phyloP scores from a whole-genome alignment of 139 green algal genomes.

The Micractinium sp. region DNA sequence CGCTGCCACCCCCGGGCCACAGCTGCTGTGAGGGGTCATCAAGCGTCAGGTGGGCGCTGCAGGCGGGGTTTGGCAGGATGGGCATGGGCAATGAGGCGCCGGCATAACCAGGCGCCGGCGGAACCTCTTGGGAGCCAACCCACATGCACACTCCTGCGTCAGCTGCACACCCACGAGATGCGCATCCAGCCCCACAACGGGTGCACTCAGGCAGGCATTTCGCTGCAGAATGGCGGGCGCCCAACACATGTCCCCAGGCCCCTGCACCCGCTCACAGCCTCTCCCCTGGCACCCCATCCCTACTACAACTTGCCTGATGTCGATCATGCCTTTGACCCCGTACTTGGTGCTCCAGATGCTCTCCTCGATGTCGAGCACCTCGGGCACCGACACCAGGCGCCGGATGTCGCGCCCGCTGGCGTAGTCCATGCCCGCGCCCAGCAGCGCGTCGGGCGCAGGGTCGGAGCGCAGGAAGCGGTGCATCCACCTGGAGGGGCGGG shows the following conservation, averaged over 20 bases:
- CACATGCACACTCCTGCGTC: background rate
- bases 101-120: background rate
- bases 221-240: background rate
- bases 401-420: background rate
- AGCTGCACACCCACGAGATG: background rate
- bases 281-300: background rate
- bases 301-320: slow-evolving; percentile 70
- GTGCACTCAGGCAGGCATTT: background rate
- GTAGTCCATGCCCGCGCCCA: slow-evolving; percentile 14
- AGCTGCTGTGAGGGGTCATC: background rate
- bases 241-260: background rate
- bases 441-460: slow-evolving; percentile 8
- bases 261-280: background rate
- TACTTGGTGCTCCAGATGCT: slow-evolving; percentile 87
- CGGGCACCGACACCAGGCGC: slow-evolving; percentile 33
- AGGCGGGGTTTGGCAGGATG: background rate
- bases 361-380: slow-evolving; percentile 96
- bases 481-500: slow-evolving; percentile 38
- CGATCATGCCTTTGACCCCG: slow-evolving; percentile 93
- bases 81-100: background rate
- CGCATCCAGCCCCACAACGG: background rate
- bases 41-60: slow-evolving; percentile 10
- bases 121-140: background rate
- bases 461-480: slow-evolving; percentile 34
- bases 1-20: background rate